Evolutionary conservation across 2,329 filamentous ascomycete genomes (phyloP).

Genomic region (Scleromitrula shiraiana): DNA sequence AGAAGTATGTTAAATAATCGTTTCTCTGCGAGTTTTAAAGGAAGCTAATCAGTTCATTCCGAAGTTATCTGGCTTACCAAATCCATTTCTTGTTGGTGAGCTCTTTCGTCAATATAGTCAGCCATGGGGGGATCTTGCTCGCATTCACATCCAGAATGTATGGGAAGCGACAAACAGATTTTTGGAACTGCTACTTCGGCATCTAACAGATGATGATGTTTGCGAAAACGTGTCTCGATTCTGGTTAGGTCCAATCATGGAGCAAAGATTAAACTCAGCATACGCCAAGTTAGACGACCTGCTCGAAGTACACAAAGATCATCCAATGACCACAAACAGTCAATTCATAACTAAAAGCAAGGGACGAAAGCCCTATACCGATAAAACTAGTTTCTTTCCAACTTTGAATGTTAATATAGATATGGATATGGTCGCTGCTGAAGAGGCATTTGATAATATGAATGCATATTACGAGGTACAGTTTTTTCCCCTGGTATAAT

Average conservation of each 20-base stretch:
- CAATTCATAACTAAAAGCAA: too few relatives aligned
- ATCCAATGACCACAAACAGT: too few relatives aligned
- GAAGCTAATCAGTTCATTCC: too few relatives aligned
- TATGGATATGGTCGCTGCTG: conserved; percentile 27
- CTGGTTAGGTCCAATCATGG: too few relatives aligned
- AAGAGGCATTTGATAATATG: conserved; percentile 33
- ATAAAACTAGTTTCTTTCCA: conserved; percentile 19
- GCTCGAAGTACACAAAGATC: too few relatives aligned
- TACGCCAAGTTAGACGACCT: too few relatives aligned
- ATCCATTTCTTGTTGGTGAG: conserved; percentile 48
- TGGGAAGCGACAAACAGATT: conserved; percentile 28
- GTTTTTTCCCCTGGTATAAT: too few relatives aligned
- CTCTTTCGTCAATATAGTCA: conserved; percentile 51
- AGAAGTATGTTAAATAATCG: too few relatives aligned
- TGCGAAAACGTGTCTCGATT: conserved; percentile 35
- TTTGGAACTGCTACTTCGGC: conserved; percentile 31
- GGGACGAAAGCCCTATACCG: conserved; percentile 30
- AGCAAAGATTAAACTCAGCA: too few relatives aligned
- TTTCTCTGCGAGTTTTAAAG: too few relatives aligned
- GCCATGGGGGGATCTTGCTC: conserved; percentile 41
- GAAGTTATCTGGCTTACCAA: conserved; percentile 55
- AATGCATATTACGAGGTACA: conserved; percentile 39
- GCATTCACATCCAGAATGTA: conserved; percentile 32
- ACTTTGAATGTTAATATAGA: conserved; percentile 19
- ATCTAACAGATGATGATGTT: conserved; percentile 31